Conservation (phyloP, 345 rosid genomes). For the Gossypium mustelinum region DNA sequence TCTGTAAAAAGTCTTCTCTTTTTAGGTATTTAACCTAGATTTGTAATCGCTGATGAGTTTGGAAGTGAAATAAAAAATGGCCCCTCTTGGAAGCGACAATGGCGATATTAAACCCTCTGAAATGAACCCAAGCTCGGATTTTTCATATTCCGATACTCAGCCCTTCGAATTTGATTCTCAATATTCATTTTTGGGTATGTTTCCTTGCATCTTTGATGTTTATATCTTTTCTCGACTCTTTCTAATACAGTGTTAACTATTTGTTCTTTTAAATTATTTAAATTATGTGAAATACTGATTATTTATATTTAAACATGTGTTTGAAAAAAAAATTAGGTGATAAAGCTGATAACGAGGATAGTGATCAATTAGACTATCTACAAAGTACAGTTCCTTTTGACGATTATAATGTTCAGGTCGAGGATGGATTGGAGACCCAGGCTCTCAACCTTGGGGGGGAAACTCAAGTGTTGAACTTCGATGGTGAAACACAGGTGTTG, state of each 20-base stretch:
- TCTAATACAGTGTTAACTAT: background rate
- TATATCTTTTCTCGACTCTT: background rate
- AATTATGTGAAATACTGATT: background rate
- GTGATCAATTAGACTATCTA: slow-evolving; percentile 7
- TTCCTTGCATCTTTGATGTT: background rate
- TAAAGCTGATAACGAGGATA: slow-evolving; percentile 17
- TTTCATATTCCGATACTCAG: slow-evolving; percentile 25
- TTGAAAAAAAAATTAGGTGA: slow-evolving; percentile 16
- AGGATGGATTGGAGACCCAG: slow-evolving; percentile 36
- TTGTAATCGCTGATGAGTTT: slow-evolving; percentile 18
- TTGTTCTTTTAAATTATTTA: background rate
- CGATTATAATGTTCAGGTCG: slow-evolving; percentile 15
- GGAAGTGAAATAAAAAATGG: slow-evolving; percentile 22
- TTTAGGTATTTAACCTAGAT: background rate
- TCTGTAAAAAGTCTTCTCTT: background rate
- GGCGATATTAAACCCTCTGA: background rate
- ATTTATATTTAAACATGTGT: background rate
- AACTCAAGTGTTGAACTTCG: slow-evolving; percentile 24
- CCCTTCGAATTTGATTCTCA: slow-evolving; percentile 31
- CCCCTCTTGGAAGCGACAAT: slow-evolving; percentile 2
- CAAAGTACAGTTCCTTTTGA: slow-evolving; percentile 24
- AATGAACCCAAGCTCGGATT: slow-evolving; percentile 5
- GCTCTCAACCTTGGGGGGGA: slow-evolving; percentile 24
- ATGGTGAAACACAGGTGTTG: slow-evolving; percentile 17
- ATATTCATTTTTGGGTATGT: slow-evolving; percentile 24